Base-by-base conservation (phyloP, 306 rosid genomes). In the Rubus parviflorus region DNA sequence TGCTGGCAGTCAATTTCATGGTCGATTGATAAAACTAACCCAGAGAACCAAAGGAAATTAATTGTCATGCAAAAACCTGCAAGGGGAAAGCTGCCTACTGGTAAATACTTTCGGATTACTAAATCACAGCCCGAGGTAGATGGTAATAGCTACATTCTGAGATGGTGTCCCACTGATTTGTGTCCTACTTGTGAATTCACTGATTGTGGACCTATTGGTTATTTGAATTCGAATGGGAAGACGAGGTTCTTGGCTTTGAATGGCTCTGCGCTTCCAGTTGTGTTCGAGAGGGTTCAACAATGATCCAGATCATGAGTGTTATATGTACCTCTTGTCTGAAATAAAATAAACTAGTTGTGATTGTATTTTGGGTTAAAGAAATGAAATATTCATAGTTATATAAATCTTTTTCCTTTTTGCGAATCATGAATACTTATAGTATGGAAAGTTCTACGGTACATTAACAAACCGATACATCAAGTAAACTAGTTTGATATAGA, bases 101-200 rank as follows among this genome's bases (percentile, higher is more conserved):
- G n/a, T 0, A 82, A 53, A 49, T 90, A 81, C 54, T 90, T 90
- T 23, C 72, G 81, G 47, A 68, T 90, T 45, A 75, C 23, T 23
- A 3, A 20, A 52, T 22, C 63, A 57, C 35, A 20, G 63, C 35
- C 30, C 15, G 16, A 57, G 63, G 63, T 23, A 6, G 63, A 57
- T 57, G 35, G 63, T 57, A 20, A 57, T 4, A 57, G 63, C 35
- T 90, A 90, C 45, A 68, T 73, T 20, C 41, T 90, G 7, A 8
- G 1, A 1, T 88, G 90, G 90, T 90, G 96, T 58, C 96, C 90
- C 2, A 38, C 78, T 0, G 81, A 91, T 3, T 71, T 82, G 16
- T 90, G 92, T 38, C 77, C 87, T 2, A 56, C 2, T 52, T 91
- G 93, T 70, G 73, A 3, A 16, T 84, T 85, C 5, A 0, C 20